Evolutionary conservation across 1,284 basidiomycete genomes (phyloP).

Genomic region (Moesziomyces globuligerus): DNA sequence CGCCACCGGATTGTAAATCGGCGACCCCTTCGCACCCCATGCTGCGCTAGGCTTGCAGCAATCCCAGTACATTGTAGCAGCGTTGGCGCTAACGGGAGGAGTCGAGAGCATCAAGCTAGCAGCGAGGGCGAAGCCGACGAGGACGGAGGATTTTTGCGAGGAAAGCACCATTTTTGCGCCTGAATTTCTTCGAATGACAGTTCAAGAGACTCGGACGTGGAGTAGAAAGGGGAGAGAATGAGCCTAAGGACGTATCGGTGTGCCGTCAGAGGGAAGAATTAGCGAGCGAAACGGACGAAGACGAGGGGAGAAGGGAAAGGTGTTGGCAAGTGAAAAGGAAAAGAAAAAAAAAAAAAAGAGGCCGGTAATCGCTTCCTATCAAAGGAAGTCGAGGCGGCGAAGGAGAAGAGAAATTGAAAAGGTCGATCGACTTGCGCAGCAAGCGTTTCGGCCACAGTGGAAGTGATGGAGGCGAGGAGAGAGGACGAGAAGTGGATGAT

Average conservation of each 20-base stretch:
- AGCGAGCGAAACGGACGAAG: too few species aligned
- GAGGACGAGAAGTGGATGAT: neutral
- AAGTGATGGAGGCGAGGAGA: too few species aligned
- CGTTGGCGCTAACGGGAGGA: slow-evolving; percentile 14
- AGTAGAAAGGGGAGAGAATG: neutral
- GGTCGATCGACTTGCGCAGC: slow-evolving; percentile 14
- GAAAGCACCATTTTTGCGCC: slow-evolving; percentile 21
- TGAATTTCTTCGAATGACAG: neutral
- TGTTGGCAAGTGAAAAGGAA: neutral
- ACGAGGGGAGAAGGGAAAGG: too few species aligned
- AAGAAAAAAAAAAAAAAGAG: neutral
- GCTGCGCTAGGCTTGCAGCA: slow-evolving; percentile 22
- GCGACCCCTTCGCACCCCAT: slow-evolving; percentile 13
- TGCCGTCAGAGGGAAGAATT: too few species aligned
- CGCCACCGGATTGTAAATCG: slow-evolving; percentile 21
- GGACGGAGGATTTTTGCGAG: slow-evolving; percentile 10
- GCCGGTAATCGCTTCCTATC: slow-evolving; percentile 23
- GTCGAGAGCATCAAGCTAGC: slow-evolving; percentile 14
- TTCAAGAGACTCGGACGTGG: neutral
- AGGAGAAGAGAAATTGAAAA: too few species aligned
- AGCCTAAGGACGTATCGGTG: too few species aligned
- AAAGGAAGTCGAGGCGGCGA: slow-evolving; percentile 18
- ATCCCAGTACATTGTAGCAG: slow-evolving; percentile 43
- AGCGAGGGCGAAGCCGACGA: slow-evolving; percentile 14
- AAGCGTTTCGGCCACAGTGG: too few species aligned